Evolutionary conservation across 176 grass and related monocot genomes (phyloP), one percentile per base, ranked within the genome.

Genomic region (Juncus effusus): DNA sequence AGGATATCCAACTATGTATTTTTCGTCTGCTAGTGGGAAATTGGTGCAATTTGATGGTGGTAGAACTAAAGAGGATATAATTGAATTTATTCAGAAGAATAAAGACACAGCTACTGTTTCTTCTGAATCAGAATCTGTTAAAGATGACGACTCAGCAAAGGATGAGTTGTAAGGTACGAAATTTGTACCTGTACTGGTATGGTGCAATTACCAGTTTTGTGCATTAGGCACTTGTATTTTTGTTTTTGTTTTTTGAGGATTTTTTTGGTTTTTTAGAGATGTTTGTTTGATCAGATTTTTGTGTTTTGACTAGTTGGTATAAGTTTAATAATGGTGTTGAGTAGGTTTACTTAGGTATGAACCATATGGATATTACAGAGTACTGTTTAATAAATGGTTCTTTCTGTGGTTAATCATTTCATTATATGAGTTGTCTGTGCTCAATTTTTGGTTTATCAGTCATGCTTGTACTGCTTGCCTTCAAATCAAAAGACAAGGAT

Each of bases 1-100:
- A 42, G 94, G 94, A 50, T 99, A 89, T 63, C 94, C 94, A 13
- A 99, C 94, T 57, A 4, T 99, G 36, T 99, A 99, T 74, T 93
- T 99, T 0, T 68, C 79, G 54, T 84, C 85, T 13, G 85, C 94
- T 16, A 93, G 88, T 2, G 83, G 88, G 5, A 89, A 99, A 77
- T 9, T 67, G 36, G 50, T 80, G 7, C 62, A 72, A 0, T 99
- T 89, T 0, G 83, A 89, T 0, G 38, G 80, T 0, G 85, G 76
- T 54, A 99, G 94, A 63, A 84, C 88, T 2, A 60, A 67, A 0
- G 85, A 99, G 0, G 85, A 80, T 0, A 93, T 99, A 4, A 45
- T 89, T 0, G 78, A 86, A 13, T 99, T 66, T 79, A 81, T 99
- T 40, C 78, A 65, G 63, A 82, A 81, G 41, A 93, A 80, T 81